Evolutionary conservation across 2,329 filamentous ascomycete species (phyloP).

Genomic region (Fusarium abutilonis): DNA sequence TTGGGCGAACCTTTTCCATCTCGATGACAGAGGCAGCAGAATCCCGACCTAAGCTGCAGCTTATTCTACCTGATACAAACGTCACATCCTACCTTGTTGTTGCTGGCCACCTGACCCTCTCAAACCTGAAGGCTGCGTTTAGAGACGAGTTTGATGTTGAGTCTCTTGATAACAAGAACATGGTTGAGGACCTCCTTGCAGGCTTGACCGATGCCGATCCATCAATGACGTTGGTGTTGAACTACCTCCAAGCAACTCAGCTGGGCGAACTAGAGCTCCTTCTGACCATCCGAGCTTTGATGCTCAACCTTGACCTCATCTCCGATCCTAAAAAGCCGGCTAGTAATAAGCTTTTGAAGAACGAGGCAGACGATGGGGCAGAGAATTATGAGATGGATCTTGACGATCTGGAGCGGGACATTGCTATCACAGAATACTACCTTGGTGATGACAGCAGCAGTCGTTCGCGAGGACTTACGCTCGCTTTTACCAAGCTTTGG

Average conservation of each 20-base stretch:
- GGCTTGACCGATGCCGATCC: slow-evolving; percentile 73
- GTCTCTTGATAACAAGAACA: slow-evolving; percentile 55
- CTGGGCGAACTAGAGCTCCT: slow-evolving; percentile 74
- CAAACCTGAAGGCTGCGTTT: slow-evolving; percentile 68
- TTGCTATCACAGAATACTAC: slow-evolving; percentile 74
- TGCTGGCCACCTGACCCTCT: slow-evolving; percentile 67
- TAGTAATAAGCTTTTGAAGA: slow-evolving; percentile 47
- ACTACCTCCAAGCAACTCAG: slow-evolving; percentile 71
- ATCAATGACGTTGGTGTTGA: slow-evolving; percentile 72
- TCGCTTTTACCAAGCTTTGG: slow-evolving; percentile 75
- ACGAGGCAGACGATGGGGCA: slow-evolving; percentile 44
- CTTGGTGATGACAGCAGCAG: slow-evolving; percentile 71
- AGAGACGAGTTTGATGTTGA: slow-evolving; percentile 58
- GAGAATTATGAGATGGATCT: slow-evolving; percentile 63
- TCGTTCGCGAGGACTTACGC: slow-evolving; percentile 71
- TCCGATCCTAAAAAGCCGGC: slow-evolving; percentile 53
- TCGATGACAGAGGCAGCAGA: slow-evolving; percentile 56
- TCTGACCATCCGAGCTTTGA: slow-evolving; percentile 70
- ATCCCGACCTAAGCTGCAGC: slow-evolving; percentile 46
- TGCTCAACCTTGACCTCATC: slow-evolving; percentile 73
- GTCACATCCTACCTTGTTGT: slow-evolving; percentile 68
- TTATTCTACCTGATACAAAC: slow-evolving; percentile 61
- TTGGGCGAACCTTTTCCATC: slow-evolving; percentile 69
- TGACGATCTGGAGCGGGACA: slow-evolving; percentile 70
- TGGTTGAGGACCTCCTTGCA: slow-evolving; percentile 69